Evolutionary conservation across 805 yeast genomes (phyloP).

Genomic region (Pichia sporocuriosa): DNA sequence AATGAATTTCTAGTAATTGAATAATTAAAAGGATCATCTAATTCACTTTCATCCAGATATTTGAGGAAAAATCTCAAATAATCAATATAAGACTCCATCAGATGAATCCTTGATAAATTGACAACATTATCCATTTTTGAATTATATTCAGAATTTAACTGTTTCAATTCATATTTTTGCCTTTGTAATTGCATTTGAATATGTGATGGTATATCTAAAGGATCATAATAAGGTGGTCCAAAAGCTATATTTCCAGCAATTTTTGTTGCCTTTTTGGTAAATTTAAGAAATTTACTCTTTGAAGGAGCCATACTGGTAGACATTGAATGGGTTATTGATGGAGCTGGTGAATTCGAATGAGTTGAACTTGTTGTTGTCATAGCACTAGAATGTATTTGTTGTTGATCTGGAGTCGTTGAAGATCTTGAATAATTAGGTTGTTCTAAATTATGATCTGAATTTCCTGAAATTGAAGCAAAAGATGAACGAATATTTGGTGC

Average conservation of each 20-base stretch:
- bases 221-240: conserved; percentile 24
- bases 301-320: too few species aligned
- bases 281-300: conserved; percentile 13
- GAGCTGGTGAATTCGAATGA: not conserved
- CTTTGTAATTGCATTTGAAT: conserved; percentile 1
- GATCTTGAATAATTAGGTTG: too few species aligned
- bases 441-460: too few species aligned
- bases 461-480: not conserved
- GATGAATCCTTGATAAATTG: conserved; percentile 16
- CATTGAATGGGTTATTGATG: not conserved
- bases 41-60: conserved; percentile 28
- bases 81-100: conserved; percentile 23
- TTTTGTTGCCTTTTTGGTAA: conserved; percentile 25
- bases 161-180: conserved; percentile 12
- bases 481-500: not conserved
- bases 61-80: conserved; percentile 27
- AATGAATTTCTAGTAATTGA: conserved; percentile 28
- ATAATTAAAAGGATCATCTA: conserved; percentile 27
- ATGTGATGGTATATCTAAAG: conserved; percentile 1
- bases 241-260: conserved; percentile 29
- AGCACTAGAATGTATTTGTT: too few species aligned
- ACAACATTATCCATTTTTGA: conserved; percentile 14
- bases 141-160: conserved; percentile 10
- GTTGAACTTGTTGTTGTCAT: not conserved
- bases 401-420: not conserved